Conservation (phyloP, 2,329 filamentous ascomycete genomes). For the Verticillium nonalfalfae region DNA sequence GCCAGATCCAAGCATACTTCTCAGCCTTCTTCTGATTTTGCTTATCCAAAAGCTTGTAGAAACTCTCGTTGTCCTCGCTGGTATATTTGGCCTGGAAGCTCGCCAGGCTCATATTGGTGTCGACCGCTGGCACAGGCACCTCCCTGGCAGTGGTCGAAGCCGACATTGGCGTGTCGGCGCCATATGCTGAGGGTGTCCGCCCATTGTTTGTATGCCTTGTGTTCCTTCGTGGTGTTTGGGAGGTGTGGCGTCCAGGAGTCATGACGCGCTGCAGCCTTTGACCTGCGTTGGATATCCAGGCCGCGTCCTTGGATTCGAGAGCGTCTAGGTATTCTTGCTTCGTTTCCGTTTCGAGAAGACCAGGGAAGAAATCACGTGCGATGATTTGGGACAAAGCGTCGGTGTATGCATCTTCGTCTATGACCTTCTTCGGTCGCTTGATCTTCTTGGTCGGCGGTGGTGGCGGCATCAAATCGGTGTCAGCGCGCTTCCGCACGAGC, state of each 20-base stretch:
- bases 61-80: slow-evolving; percentile 96
- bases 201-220: slow-evolving; percentile 22
- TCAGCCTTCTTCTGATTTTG: slow-evolving; percentile 80
- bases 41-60: slow-evolving; percentile 85
- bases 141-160: slow-evolving; percentile 31
- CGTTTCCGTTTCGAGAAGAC: slow-evolving; percentile 75
- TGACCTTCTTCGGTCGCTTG: slow-evolving; percentile 78
- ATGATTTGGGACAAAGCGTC: slow-evolving; percentile 90
- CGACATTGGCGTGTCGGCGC: slow-evolving; percentile 68
- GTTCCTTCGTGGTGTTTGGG: slow-evolving; percentile 15
- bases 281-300: slow-evolving; percentile 81
- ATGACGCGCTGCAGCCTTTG: slow-evolving; percentile 69
- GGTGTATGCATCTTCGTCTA: slow-evolving; percentile 93
- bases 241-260: slow-evolving; percentile 58
- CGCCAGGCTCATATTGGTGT: slow-evolving; percentile 74
- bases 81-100: slow-evolving; percentile 92
- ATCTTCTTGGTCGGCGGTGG: slow-evolving; percentile 82
- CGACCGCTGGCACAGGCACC: slow-evolving; percentile 43
- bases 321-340: slow-evolving; percentile 92
- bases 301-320: slow-evolving; percentile 73
- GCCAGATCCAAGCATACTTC: slow-evolving; percentile 86
- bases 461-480: slow-evolving; percentile 76
- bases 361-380: slow-evolving; percentile 93
- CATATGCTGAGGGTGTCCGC: slow-evolving; percentile 60
- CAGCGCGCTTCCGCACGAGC: slow-evolving; percentile 61